A percentile compares a stretch with the other conserved stretches of the same genome.
Evolutionary conservation across 2,329 filamentous ascomycete genomes (phyloP).

Genomic region (Colletotrichum sp.): DNA sequence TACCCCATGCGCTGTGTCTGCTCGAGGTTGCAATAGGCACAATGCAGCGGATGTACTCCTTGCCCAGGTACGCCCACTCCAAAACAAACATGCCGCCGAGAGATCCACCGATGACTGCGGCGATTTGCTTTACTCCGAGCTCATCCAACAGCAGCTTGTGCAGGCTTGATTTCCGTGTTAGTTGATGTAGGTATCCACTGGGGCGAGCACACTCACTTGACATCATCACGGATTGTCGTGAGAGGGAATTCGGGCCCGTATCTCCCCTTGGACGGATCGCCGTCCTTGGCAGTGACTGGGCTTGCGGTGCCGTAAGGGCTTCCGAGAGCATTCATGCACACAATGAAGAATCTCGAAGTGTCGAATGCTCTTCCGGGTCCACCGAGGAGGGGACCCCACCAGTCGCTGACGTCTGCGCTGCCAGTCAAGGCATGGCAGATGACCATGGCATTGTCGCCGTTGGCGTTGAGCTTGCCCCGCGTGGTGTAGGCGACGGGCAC

Average conservation of each 20-base stretch:
- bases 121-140: constrained; percentile 78
- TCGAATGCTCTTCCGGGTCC: constrained; percentile 82
- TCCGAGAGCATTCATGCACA: constrained; percentile 85
- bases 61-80: constrained; percentile 91
- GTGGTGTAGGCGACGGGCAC: constrained; percentile 73
- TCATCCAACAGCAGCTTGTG: constrained; percentile 84
- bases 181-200: constrained; percentile 58
- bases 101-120: constrained; percentile 81
- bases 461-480: constrained; percentile 63
- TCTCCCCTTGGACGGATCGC: constrained; percentile 72
- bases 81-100: constrained; percentile 92
- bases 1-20: constrained; percentile 86
- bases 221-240: constrained; percentile 94
- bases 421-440: constrained; percentile 87
- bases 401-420: constrained; percentile 83
- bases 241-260: constrained; percentile 97
- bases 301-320: constrained; percentile 89
- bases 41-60: constrained; percentile 80
- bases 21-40: constrained; percentile 87
- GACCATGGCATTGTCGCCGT: constrained; percentile 72
- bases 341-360: constrained; percentile 81
- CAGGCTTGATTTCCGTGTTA: constrained; percentile 51
- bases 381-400: constrained; percentile 86
- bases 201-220: constrained; percentile 71
- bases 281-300: constrained; percentile 87